Conservation (phyloP, 768 basidiomycete species). For the Harrya chromipes region DNA sequence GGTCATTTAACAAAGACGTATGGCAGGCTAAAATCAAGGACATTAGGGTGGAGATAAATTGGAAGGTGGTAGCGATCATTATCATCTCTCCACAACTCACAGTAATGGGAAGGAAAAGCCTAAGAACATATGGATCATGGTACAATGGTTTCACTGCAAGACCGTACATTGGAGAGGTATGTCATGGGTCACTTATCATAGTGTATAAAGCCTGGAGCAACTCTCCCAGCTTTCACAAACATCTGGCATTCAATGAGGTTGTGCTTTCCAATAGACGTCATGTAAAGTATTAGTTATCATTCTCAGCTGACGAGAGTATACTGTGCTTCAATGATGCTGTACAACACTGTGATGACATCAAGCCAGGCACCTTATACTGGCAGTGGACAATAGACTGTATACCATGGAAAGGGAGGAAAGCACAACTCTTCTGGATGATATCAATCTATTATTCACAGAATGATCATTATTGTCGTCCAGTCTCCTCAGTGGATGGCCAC, state of each 20-base stretch:
- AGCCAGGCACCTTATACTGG: background rate
- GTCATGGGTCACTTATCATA: background rate
- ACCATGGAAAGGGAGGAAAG: background rate
- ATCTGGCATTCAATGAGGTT: background rate
- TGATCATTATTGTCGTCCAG: background rate
- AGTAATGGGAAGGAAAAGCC: background rate
- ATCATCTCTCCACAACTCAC: too few species aligned
- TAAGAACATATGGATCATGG: background rate
- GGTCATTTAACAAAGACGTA: background rate
- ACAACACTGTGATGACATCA: background rate
- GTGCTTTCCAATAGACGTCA: background rate
- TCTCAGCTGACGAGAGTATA: background rate
- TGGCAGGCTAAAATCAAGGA: conserved; percentile 1
- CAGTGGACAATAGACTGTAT: background rate
- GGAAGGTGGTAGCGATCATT: background rate
- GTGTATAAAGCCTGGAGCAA: background rate
- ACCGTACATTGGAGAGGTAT: background rate
- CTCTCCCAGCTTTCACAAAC: background rate
- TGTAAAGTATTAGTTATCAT: background rate
- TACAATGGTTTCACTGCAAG: conserved; percentile 5
- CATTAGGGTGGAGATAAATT: background rate
- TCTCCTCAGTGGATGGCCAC: background rate
- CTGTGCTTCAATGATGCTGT: background rate
- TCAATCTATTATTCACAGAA: background rate
- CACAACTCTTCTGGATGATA: background rate